Evolutionary conservation across 2,329 filamentous ascomycete species (phyloP).

Genomic region (Golovinomyces cichoracearum): DNA sequence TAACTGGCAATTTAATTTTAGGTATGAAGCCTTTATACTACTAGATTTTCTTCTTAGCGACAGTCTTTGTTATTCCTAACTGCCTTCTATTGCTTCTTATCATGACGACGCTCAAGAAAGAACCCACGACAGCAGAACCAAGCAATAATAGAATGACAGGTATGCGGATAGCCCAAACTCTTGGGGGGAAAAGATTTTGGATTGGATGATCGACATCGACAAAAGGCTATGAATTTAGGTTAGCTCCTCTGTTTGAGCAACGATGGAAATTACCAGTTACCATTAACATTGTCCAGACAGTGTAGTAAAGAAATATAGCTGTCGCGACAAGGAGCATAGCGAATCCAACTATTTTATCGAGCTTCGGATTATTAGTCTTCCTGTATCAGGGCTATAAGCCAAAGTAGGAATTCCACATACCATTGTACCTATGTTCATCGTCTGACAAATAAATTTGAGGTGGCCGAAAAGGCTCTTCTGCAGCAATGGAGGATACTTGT

Average conservation of each 20-base stretch:
- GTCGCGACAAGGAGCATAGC: conserved; percentile 52
- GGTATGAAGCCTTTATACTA: no score
- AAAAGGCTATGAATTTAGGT: conserved; percentile 44
- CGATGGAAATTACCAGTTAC: conserved; percentile 23
- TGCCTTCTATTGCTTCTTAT: conserved; percentile 97
- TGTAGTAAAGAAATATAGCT: conserved; percentile 70
- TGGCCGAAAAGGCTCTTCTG: no score
- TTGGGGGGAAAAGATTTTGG: conserved; percentile 83
- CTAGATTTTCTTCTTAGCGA: conserved; percentile 65
- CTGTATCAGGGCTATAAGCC: background rate
- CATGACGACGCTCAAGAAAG: conserved; percentile 92
- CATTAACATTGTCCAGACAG: conserved; percentile 92
- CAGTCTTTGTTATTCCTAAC: conserved; percentile 72
- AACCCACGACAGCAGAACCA: conserved; percentile 77
- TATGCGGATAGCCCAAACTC: conserved; percentile 96
- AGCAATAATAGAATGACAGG: conserved; percentile 89
- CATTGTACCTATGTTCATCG: conserved; percentile 16
- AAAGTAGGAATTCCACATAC: conserved; percentile 5
- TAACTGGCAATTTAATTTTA: no score
- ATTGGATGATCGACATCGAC: conserved; percentile 85
- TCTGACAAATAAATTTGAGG: no score
- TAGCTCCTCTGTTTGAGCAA: conserved; percentile 2
- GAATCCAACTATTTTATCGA: conserved; percentile 64
- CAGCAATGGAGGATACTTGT: no score
- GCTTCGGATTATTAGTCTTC: conserved; percentile 24